These are phyloP conservation scores for Mucor racemosus DNA, from an alignment of 371 early-diverging fungal species.

Conservation along the genomic window DNA sequence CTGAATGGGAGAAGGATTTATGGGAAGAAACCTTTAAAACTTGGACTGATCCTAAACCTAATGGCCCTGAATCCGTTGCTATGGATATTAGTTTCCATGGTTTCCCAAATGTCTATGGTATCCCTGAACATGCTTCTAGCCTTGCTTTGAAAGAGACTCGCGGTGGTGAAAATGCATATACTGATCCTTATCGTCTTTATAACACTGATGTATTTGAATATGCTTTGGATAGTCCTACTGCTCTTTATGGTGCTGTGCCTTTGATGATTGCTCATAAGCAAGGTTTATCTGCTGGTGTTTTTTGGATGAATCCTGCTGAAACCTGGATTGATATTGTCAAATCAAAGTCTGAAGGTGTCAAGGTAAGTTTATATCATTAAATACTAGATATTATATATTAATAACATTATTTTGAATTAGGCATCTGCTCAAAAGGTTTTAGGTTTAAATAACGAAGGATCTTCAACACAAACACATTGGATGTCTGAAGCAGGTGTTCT, in stretches of 20 bases:
- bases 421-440: slow-evolving; percentile 35
- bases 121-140: slow-evolving; percentile 92
- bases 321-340: slow-evolving; percentile 97
- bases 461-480: slow-evolving; percentile 85
- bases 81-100: slow-evolving; percentile 92
- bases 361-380: slow-evolving; percentile 18
- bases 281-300: slow-evolving; percentile 70
- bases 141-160: slow-evolving; percentile 85
- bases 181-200: slow-evolving; percentile 95
- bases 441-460: slow-evolving; percentile 15
- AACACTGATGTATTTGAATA: slow-evolving; percentile 98
- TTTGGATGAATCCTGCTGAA: slow-evolving; percentile 95
- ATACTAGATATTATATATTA: too few species aligned
- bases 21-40: slow-evolving; percentile 92
- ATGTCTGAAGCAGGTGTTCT: slow-evolving; percentile 91
- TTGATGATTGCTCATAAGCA: slow-evolving; percentile 88
- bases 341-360: slow-evolving; percentile 18
- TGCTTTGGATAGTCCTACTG: slow-evolving; percentile 90
- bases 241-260: slow-evolving; percentile 95
- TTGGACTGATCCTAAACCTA: slow-evolving; percentile 89
- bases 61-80: slow-evolving; percentile 89
- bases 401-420: background rate
- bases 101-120: slow-evolving; percentile 88
- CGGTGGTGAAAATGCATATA: slow-evolving; percentile 77
- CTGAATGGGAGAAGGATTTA: slow-evolving; percentile 61